A percentile compares a stretch with the other conserved stretches of the same genome.
These are phyloP conservation scores for Ogataea pignaliae DNA, from an alignment of 805 yeast genomes.

Conservation along the genomic window DNA sequence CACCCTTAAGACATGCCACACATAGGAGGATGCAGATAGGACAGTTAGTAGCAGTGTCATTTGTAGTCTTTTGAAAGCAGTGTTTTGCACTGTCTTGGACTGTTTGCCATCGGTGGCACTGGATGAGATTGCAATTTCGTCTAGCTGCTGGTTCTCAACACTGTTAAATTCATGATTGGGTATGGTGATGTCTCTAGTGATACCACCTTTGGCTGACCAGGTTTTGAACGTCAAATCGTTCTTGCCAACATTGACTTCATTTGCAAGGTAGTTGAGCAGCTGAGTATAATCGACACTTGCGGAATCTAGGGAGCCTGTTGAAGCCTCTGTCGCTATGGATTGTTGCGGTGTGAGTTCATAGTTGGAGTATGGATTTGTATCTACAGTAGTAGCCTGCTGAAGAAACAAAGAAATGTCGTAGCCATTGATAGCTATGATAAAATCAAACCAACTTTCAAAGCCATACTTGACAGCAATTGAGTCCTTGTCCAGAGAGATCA, in stretches of 20 bases:
- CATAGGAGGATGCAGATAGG: constrained; percentile 67
- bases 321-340: background rate
- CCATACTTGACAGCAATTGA: constrained; percentile 49
- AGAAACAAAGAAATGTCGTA: constrained; percentile 43
- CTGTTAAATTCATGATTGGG: constrained; percentile 25
- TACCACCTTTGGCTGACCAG: constrained; percentile 88
- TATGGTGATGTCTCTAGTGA: constrained; percentile 37
- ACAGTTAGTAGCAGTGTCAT: constrained; percentile 75
- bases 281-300: constrained; percentile 16
- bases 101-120: constrained; percentile 16
- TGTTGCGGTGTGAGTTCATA: background rate
- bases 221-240: constrained; percentile 49
- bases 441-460: constrained; percentile 85
- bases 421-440: constrained; percentile 73
- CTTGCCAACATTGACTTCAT: constrained; percentile 24
- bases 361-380: constrained; percentile 25
- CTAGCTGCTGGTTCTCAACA: constrained; percentile 17
- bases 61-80: constrained; percentile 51
- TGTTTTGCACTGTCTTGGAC: constrained; percentile 22
- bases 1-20: constrained; percentile 80
- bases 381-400: constrained; percentile 19
- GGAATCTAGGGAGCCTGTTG: constrained; percentile 4
- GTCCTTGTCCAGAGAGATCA: constrained; percentile 42
- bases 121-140: constrained; percentile 25
- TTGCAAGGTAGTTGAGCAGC: constrained; percentile 21